Conservation (phyloP, 495 filamentous ascomycete genomes). For the Hypoxylon intermedium region DNA sequence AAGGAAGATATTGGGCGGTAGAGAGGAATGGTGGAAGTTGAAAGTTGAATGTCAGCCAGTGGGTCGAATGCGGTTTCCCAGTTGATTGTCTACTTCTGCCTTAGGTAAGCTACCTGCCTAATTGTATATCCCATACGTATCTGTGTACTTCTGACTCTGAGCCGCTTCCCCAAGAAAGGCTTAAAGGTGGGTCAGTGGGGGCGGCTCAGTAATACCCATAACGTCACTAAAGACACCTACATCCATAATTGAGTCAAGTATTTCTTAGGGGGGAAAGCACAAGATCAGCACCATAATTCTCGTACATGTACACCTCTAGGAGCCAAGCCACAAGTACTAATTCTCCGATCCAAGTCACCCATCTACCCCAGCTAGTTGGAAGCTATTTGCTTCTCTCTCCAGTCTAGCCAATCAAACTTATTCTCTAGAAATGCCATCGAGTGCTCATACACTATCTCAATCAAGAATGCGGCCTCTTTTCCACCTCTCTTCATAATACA, state of each 20-base stretch:
- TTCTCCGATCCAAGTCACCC: slow-evolving; percentile 16
- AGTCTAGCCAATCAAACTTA: slow-evolving; percentile 28
- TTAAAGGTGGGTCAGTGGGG: slow-evolving; percentile 9
- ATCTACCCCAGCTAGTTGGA: too few species aligned
- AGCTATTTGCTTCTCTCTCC: too few species aligned
- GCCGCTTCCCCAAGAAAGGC: too few species aligned
- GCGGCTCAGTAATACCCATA: slow-evolving; percentile 13
- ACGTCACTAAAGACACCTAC: slow-evolving; percentile 22
- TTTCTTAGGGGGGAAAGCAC: background rate
- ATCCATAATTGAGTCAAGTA: slow-evolving; percentile 2
- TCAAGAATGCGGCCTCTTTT: slow-evolving; percentile 8
- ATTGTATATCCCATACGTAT: too few species aligned
- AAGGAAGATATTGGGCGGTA: background rate
- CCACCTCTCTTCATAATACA: too few species aligned
- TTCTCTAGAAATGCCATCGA: slow-evolving; percentile 14
- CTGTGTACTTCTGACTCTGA: too few species aligned
- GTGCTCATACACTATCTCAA: slow-evolving; percentile 3
- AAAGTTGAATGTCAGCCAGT: slow-evolving; percentile 2
- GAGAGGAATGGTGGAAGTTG: slow-evolving; percentile 21
- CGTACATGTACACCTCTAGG: background rate
- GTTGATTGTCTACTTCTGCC: background rate
- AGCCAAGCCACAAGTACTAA: slow-evolving; percentile 4
- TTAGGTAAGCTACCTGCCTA: too few species aligned
- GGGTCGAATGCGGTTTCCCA: slow-evolving; percentile 24
- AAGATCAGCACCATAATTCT: background rate